Evolutionary conservation across 768 basidiomycete species (phyloP).

Genomic region (Hygrophorus pudorinus): DNA sequence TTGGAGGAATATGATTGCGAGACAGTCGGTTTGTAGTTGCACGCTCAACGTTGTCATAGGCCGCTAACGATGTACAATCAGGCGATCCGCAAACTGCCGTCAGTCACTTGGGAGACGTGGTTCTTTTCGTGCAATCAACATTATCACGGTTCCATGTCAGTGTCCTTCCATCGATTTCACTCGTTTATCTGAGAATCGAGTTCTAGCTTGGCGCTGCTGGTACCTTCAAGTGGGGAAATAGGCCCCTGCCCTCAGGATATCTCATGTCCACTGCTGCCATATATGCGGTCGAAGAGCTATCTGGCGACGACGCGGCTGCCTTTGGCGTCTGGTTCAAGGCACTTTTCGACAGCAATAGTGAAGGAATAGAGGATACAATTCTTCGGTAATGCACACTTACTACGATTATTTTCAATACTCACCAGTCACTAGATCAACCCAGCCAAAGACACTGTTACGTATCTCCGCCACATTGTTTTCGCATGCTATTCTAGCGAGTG

Average conservation of each 20-base stretch:
- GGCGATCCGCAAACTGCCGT: slow-evolving; percentile 82
- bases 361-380: slow-evolving; percentile 79
- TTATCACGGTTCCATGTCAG: slow-evolving; percentile 57
- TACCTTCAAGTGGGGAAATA: slow-evolving; percentile 35
- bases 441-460: slow-evolving; percentile 55
- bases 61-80: slow-evolving; percentile 17
- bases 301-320: slow-evolving; percentile 31
- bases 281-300: slow-evolving; percentile 29
- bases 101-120: slow-evolving; percentile 68
- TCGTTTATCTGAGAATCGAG: slow-evolving; percentile 4
- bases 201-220: slow-evolving; percentile 41
- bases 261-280: slow-evolving; percentile 38
- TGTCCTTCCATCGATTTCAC: slow-evolving; percentile 2
- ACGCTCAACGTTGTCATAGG: background rate
- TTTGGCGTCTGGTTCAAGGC: slow-evolving; percentile 65
- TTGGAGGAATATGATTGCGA: slow-evolving; percentile 72
- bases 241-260: slow-evolving; percentile 38
- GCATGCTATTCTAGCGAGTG: slow-evolving; percentile 42
- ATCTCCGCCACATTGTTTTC: slow-evolving; percentile 60
- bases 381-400: slow-evolving; percentile 34
- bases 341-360: slow-evolving; percentile 64
- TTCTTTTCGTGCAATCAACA: slow-evolving; percentile 60
- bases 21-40: slow-evolving; percentile 50
- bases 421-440: slow-evolving; percentile 44
- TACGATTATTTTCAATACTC: background rate